Evolutionary conservation across 768 basidiomycete species (phyloP).

Genomic region (Lactarius quietus): DNA sequence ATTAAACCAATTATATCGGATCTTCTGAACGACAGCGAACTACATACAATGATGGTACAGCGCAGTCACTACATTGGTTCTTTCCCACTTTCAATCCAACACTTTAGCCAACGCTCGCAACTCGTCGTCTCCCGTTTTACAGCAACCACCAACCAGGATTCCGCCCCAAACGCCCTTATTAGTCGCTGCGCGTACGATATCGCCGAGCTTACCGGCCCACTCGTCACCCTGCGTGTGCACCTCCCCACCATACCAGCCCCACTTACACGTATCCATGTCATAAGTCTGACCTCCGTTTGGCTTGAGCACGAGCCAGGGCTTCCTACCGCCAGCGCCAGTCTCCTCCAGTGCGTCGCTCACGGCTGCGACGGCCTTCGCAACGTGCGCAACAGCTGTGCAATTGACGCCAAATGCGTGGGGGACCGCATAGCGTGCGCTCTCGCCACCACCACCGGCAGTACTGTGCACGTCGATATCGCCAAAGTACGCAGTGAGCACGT

Average conservation of each 20-base stretch:
- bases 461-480: conserved; percentile 25
- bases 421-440: conserved; percentile 23
- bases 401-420: conserved; percentile 70
- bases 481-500: conserved; percentile 45
- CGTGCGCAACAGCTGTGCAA: conserved; percentile 52
- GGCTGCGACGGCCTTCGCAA: conserved; percentile 40
- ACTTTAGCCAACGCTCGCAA: conserved; percentile 34
- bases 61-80: neutral
- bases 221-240: conserved; percentile 24
- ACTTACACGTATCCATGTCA: conserved; percentile 44
- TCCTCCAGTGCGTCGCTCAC: conserved; percentile 32
- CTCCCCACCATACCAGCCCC: conserved; percentile 32
- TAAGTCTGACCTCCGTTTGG: conserved; percentile 67
- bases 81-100: neutral
- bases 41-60: neutral
- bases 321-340: conserved; percentile 15
- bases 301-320: conserved; percentile 62
- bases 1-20: no score
- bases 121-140: conserved; percentile 54
- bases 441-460: conserved; percentile 12
- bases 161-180: conserved; percentile 42
- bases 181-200: conserved; percentile 28
- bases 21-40: no score
- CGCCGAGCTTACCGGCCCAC: conserved; percentile 39
- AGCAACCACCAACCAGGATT: conserved; percentile 66